These are phyloP conservation scores for Hypsizygus ulmarius DNA, from an alignment of 1,284 basidiomycete species.

Conservation along the genomic window DNA sequence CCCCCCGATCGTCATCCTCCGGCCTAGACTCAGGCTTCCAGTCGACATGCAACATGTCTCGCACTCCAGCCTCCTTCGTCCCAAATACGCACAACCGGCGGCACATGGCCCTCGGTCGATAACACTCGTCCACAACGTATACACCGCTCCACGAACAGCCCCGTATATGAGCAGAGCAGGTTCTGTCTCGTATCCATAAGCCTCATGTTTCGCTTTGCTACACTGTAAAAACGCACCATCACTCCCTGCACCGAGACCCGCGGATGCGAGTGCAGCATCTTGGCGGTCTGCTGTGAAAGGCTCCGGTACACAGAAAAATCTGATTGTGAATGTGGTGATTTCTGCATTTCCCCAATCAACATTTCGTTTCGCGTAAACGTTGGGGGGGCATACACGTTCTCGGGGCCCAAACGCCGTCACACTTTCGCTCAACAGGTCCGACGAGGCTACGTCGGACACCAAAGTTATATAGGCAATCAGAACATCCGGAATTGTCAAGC, in stretches of 20 bases:
- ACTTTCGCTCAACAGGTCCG: slow-evolving; percentile 50
- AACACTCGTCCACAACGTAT: slow-evolving; percentile 58
- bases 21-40: slow-evolving; percentile 9
- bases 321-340: slow-evolving; percentile 64
- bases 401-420: slow-evolving; percentile 64
- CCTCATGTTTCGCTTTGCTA: background rate
- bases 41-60: slow-evolving; percentile 19
- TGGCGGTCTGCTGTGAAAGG: slow-evolving; percentile 61
- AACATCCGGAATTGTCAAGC: slow-evolving; percentile 59
- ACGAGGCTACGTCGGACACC: slow-evolving; percentile 31
- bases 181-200: slow-evolving; percentile 30
- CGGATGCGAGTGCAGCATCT: slow-evolving; percentile 54
- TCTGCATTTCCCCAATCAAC: slow-evolving; percentile 36
- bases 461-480: slow-evolving; percentile 56
- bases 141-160: slow-evolving; percentile 61
- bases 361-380: background rate
- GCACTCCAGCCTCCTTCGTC: slow-evolving; percentile 48
- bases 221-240: slow-evolving; percentile 16
- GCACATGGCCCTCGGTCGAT: slow-evolving; percentile 64
- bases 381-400: slow-evolving; percentile 49
- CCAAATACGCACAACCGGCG: slow-evolving; percentile 65
- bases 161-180: slow-evolving; percentile 51
- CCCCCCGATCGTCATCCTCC: slow-evolving; percentile 6
- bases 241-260: slow-evolving; percentile 44
- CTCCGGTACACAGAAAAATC: slow-evolving; percentile 60